Evolutionary conservation across 495 filamentous ascomycete genomes (phyloP).

Genomic region (Aspergillus haitiensis): DNA sequence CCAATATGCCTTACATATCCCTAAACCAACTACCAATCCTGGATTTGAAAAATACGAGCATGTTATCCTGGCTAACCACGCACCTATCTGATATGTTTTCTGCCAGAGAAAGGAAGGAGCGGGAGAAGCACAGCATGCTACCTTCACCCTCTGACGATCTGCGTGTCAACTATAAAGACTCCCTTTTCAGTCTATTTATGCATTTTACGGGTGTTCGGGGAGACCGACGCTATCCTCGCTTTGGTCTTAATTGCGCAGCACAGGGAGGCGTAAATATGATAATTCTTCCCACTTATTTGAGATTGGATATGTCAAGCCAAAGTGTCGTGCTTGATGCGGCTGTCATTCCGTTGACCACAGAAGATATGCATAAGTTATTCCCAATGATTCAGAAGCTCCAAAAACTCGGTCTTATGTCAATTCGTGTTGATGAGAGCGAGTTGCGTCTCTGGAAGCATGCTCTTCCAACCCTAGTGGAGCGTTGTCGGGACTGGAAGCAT

Average conservation of each 20-base stretch:
- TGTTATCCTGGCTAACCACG: constrained; percentile 36
- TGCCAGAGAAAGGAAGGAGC: constrained; percentile 37
- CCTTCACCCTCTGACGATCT: constrained; percentile 8
- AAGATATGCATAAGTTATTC: constrained; percentile 30
- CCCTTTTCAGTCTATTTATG: constrained; percentile 47
- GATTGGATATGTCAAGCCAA: constrained; percentile 23
- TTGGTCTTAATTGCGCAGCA: constrained; percentile 33
- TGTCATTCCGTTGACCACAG: constrained; percentile 43
- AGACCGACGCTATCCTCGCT: constrained; percentile 32
- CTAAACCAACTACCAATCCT: not conserved
- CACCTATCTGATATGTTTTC: constrained; percentile 41
- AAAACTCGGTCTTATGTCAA: not conserved
- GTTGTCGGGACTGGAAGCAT: constrained; percentile 56
- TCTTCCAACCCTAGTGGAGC: constrained; percentile 51
- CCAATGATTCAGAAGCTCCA: constrained; percentile 21
- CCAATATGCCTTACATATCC: not conserved
- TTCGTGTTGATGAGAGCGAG: constrained; percentile 41
- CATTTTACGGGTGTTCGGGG: constrained; percentile 42
- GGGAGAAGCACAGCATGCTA: constrained; percentile 17
- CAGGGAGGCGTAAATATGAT: constrained; percentile 27
- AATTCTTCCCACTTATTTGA: constrained; percentile 19
- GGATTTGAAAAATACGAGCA: not conserved
- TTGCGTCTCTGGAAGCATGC: constrained; percentile 50
- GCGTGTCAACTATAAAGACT: constrained; percentile 50
- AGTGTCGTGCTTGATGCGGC: constrained; percentile 50